Evolutionary conservation across 495 filamentous ascomycete genomes (phyloP), one percentile per base, ranked within the genome.

Genomic region (Lophium mytilinum): DNA sequence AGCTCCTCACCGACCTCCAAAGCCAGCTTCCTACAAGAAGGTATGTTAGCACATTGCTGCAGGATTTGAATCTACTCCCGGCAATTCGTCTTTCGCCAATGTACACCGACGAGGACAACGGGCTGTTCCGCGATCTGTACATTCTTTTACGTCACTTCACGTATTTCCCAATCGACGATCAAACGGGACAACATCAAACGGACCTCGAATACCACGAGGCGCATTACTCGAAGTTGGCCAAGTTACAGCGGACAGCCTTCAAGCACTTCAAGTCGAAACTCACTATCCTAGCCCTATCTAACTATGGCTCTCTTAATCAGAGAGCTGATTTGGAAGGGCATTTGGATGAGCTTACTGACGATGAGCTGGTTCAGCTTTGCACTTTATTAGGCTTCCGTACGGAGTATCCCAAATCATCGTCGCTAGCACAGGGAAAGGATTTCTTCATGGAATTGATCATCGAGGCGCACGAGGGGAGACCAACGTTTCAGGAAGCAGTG

Each of bases 21-120:
- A 95, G 92, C 65, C 93, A 99, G 67, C 76, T 96, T 41, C 93
- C 93, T 15, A 99, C 93, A 4, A 80, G 93, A 63, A 82, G 94
- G 71, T 96, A 96, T 64, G 88, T 94, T 65, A 97, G 96, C 69
- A 84, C 88, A 1, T 76, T 99, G 19, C 69, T 96, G n/a, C 84
- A 88, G 65, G 94, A 99, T 69, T 74, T 97, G 35, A 90, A 97
- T 61, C 68, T 95, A n/a, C 71, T 95, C 21, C 77, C 93, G 8
- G 80, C 87, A n/a, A 82, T 95, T 56, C 81, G 77, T 53, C 75
- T 95, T 30, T 95, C 90, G 0, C 85, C 85, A 14, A 66, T 92
- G 48, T 96, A 86, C 63, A 83, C 83, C 49, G 78, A 81, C 48
- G 81, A 85, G 41, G 81, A 82, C 9, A 90, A 90, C 68, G 82